Base-by-base conservation (phyloP, 192 early-diverging fungal species). In the Dissophora globulifera region DNA sequence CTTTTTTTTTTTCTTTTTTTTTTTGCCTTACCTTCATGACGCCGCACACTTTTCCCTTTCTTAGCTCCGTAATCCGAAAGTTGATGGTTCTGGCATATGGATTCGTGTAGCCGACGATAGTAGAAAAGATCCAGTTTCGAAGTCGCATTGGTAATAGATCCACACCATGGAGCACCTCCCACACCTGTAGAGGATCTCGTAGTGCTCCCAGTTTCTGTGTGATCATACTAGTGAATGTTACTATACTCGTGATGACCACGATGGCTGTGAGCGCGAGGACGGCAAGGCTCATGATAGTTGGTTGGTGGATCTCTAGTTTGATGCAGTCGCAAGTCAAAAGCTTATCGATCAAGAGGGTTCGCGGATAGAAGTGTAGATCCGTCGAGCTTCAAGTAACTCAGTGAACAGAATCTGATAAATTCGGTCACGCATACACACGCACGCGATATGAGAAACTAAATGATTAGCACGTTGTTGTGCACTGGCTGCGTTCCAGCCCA, bases 1-100 rank as follows among this genome's bases (percentile, higher is more conserved):
- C 25, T 31, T 45, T 6, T 26, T 31, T 35, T 10, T 40, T 38
- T 20, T 40, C 35, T 50, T 50, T 35, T 23, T 25, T 29, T 40
- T 25, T 30, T 40, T 48, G 12, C 35, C 56, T 29, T 80, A 86
- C 85, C 70, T 75, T 81, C 78, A 87, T 72, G 40, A 87, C 68
- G 45, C 80, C 85, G 16, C 80, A 80, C 38, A 82, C 83, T 42
- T 69, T 72, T 0, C 85, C 85, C 58, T 83, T 82, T 30, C 82
- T 71, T 20, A 87, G 54, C 11, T 82, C 84, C 12, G 84, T 80
- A 41, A 87, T 67, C 8, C 85, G 82, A 54, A 87, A 62, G 67
- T 87, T 82, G 52, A 85, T 83, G 1, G 79, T 69, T 42, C 67
- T 52, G 25, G 65, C 46, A 66, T 82, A 87, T 11, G 85, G 85